phyloP scores from a whole-genome alignment of 1,284 basidiomycete species.

The Agroathelia rolfsii region DNA sequence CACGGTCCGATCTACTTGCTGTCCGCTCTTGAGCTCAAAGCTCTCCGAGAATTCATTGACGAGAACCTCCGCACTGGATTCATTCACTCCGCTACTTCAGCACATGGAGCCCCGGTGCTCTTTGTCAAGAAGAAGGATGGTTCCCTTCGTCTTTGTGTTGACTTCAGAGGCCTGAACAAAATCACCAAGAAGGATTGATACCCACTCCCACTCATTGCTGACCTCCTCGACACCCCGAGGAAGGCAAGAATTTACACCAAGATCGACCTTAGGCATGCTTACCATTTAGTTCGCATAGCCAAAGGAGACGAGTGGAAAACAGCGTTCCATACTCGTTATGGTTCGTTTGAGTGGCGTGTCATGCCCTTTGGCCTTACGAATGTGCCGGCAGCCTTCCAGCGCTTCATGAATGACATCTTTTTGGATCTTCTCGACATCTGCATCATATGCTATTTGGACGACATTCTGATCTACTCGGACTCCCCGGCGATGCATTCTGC shows the following conservation, averaged over 20 bases:
- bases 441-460: conserved; percentile 13
- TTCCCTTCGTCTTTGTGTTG: conserved; percentile 16
- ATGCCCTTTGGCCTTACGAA: conserved; percentile 29
- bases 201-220: conserved; percentile 20
- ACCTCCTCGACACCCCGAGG: conserved; percentile 18
- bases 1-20: conserved; percentile 18
- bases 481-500: conserved; percentile 12
- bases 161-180: conserved; percentile 23
- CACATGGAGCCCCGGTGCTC: conserved; percentile 19
- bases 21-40: conserved; percentile 13
- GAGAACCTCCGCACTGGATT: conserved; percentile 15
- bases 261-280: conserved; percentile 16
- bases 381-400: conserved; percentile 17
- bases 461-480: conserved; percentile 14
- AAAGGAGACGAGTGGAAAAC: conserved; percentile 20
- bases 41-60: conserved; percentile 14
- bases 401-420: conserved; percentile 14
- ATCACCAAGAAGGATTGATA: conserved; percentile 22
- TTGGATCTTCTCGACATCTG: conserved; percentile 8
- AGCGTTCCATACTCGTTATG: conserved; percentile 21
- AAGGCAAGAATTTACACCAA: conserved; percentile 18
- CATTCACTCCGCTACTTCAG: conserved; percentile 13
- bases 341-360: conserved; percentile 26
- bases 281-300: conserved; percentile 9
- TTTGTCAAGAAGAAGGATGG: conserved; percentile 30